Conservation (phyloP, 495 filamentous ascomycete species). For the Geopyxis carbonaria region DNA sequence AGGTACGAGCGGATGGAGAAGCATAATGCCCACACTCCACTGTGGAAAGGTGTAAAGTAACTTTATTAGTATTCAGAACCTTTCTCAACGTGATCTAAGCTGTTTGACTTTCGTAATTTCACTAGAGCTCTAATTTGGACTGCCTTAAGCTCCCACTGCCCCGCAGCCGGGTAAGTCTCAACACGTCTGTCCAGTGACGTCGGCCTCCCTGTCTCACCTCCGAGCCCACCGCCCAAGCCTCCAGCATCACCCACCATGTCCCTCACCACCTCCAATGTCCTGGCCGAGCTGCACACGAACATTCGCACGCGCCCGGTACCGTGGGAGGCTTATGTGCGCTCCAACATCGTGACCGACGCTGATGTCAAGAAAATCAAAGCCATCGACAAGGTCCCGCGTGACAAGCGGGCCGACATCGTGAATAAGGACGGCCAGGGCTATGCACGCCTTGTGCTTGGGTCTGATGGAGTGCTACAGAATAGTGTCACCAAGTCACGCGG, state of each 20-base stretch:
- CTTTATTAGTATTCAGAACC: no score
- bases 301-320: slow-evolving; percentile 86
- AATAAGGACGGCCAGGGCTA: slow-evolving; percentile 66
- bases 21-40: slow-evolving; percentile 2
- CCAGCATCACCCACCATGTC: slow-evolving; percentile 47
- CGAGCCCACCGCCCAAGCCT: no score
- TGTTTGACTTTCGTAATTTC: no score
- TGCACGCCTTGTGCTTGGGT: slow-evolving; percentile 57
- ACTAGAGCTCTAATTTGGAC: no score
- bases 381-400: slow-evolving; percentile 86
- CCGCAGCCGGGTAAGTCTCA: no score
- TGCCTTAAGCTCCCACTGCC: no score
- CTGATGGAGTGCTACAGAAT: slow-evolving; percentile 15
- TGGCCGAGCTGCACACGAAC: slow-evolving; percentile 82
- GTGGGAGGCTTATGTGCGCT: slow-evolving; percentile 93
- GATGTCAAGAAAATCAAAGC: slow-evolving; percentile 94
- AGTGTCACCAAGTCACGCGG: slow-evolving; percentile 35
- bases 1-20: not conserved
- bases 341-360: slow-evolving; percentile 80
- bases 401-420: slow-evolving; percentile 65
- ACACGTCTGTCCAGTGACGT: no score
- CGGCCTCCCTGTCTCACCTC: not conserved
- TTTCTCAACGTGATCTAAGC: no score
- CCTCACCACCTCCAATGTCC: slow-evolving; percentile 77
- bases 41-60: no score